Percentiles rank a stretch among this genome's conserved stretches.
Conservation (phyloP, 1,284 basidiomycete genomes). For the Porodaedalea pini region DNA sequence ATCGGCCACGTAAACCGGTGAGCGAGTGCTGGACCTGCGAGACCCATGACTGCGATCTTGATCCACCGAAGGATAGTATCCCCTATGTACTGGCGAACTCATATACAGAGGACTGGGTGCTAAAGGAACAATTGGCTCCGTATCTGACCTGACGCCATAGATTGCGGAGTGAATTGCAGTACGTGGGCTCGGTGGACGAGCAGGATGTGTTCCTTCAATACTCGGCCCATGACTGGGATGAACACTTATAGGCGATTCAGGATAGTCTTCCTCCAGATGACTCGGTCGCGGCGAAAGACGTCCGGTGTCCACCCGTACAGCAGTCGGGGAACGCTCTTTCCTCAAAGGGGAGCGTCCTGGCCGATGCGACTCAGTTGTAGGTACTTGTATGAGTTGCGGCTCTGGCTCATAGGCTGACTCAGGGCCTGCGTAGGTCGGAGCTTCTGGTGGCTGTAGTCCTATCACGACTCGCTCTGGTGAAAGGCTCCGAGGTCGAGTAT, state of each 20-base stretch:
- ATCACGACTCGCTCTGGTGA: background rate
- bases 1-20: too few relatives aligned
- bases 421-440: background rate
- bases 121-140: conserved; percentile 6
- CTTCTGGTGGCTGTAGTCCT: background rate
- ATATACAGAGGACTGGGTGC: too few relatives aligned
- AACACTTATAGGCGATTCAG: background rate
- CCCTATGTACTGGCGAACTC: too few relatives aligned
- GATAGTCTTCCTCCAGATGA: background rate
- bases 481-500: background rate
- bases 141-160: background rate
- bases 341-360: background rate
- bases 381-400: background rate
- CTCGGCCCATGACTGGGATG: background rate
- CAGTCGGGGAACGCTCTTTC: background rate
- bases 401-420: background rate
- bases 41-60: too few relatives aligned
- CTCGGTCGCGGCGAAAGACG: background rate
- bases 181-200: conserved; percentile 1
- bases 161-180: background rate
- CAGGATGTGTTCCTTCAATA: background rate
- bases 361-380: background rate
- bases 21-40: too few relatives aligned
- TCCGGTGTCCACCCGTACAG: background rate
- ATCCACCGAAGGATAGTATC: too few relatives aligned